A percentile compares a stretch with the other conserved stretches of the same genome.
Evolutionary conservation across 2,329 filamentous ascomycete genomes (phyloP).

Genomic region (Xylaria multiplex): DNA sequence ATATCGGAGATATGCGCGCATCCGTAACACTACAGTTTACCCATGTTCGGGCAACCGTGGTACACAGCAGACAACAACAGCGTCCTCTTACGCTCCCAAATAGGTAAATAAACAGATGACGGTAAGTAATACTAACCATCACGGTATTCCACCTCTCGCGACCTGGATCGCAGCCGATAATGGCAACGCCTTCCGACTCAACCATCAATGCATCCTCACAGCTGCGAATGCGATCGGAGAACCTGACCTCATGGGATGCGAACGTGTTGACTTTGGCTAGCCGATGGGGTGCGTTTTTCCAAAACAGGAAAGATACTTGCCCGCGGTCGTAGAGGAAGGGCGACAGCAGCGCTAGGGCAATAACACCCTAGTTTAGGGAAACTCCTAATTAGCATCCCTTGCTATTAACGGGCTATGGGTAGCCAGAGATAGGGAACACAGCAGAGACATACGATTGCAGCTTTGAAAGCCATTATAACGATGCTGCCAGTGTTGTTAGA

Average conservation of each 20-base stretch:
- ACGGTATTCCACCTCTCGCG: constrained; percentile 56
- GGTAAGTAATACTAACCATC: constrained; percentile 46
- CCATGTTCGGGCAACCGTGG: not conserved
- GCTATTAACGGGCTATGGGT: not conserved
- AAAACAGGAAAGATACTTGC: constrained; percentile 33
- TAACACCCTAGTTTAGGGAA: not conserved
- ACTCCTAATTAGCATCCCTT: constrained; percentile 13
- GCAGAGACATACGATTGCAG: constrained; percentile 14
- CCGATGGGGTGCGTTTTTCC: constrained; percentile 47
- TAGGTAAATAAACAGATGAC: not conserved
- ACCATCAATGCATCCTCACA: constrained; percentile 55
- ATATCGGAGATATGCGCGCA: constrained; percentile 14
- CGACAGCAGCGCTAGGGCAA: constrained; percentile 28
- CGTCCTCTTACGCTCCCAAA: not conserved
- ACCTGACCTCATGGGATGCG: constrained; percentile 48
- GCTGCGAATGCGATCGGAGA: constrained; percentile 51
- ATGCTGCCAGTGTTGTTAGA: not conserved
- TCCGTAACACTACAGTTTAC: constrained; percentile 20
- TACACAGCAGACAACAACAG: not conserved
- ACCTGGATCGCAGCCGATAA: constrained; percentile 54
- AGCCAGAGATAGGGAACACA: not conserved
- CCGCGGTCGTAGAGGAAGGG: constrained; percentile 31
- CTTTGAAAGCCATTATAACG: constrained; percentile 24
- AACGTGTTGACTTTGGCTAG: constrained; percentile 46
- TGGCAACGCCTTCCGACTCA: constrained; percentile 50